Base-by-base conservation (phyloP, 345 rosid species). In the Pistacia vera region DNA sequence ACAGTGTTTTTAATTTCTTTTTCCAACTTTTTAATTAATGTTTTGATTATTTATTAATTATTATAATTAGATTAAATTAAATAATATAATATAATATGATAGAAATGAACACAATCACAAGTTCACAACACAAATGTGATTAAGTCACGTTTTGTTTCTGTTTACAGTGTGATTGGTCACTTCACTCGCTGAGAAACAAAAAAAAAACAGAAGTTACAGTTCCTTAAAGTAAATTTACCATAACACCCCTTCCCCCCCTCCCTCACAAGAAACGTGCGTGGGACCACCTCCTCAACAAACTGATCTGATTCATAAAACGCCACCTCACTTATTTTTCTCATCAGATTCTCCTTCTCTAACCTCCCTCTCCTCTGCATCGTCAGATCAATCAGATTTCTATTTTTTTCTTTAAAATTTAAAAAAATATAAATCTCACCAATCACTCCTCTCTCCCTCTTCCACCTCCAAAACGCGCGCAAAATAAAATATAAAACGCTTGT, bases 331-430 rank as follows among this genome's bases (percentile, higher is more conserved):
- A 25, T 12, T 18, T 12, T 54, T 12, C 33, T 25, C 20, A 59
- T 62, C 75, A 48, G 12, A 56, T 52, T 38, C 65, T 71, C 20
- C 64, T 36, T 61, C 68, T 18, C 75, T 8, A n/a, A 13, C 63
- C 68, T 30, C 38, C n/a, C 79, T 73, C 71, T 63, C 77, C 78
- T 78, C 87, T 84, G 84, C 86, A 63, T 86, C 89, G 87, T 86
- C 87, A 67, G 87, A 86, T 86, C 57, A 14, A 86, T 86, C 57
- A 14, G 57, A 16, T 4, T 54, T 41, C 46, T 5, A 41, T 5
- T 54, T 16, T 1, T 54, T 54, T 54, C n/a, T 9, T 0, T 7
- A 51, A 51, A 25, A 3, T 35, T 25, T 25, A 25, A 35, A 49
- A 25, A 72, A 44, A 36, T 28, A 46, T 46, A 48, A n/a, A 36